Evolutionary conservation across 441 rosid species (phyloP).

Genomic region (Bruguiera hainesii): DNA sequence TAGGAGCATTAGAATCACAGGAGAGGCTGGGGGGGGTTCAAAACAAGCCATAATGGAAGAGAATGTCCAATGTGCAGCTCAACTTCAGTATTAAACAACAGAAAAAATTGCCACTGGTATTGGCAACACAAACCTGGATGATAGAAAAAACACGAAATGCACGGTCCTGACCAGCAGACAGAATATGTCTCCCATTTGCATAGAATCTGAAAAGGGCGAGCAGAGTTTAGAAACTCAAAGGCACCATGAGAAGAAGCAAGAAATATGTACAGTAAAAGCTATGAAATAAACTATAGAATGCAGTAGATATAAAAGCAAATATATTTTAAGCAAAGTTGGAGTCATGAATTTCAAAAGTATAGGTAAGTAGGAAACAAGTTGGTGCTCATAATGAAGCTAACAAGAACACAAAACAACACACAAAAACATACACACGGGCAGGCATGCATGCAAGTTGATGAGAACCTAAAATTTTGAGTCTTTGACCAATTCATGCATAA

Average conservation of each 20-base stretch:
- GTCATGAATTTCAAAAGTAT: background rate
- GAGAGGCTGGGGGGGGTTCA: background rate
- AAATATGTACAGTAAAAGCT: background rate
- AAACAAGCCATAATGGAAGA: background rate
- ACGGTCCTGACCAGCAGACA: slow-evolving; percentile 98
- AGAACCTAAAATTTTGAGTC: background rate
- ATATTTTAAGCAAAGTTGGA: background rate
- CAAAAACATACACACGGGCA: background rate
- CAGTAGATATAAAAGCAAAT: background rate
- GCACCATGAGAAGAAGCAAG: background rate
- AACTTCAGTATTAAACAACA: background rate
- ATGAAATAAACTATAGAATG: background rate
- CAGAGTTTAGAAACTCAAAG: background rate
- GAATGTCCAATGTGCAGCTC: background rate
- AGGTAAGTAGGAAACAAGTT: background rate
- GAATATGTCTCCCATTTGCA: slow-evolving; percentile 94
- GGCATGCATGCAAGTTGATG: no score
- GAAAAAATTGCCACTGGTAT: background rate
- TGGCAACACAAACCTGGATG: slow-evolving; percentile 54
- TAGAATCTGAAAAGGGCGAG: slow-evolving; percentile 57
- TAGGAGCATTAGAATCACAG: background rate
- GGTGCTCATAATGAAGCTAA: slow-evolving; percentile 1
- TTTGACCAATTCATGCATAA: background rate
- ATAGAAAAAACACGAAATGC: slow-evolving; percentile 94
- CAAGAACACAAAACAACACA: slow-evolving; percentile 5